Conservation (phyloP, 495 filamentous ascomycete genomes). For the Elaphomyces granulatus region DNA sequence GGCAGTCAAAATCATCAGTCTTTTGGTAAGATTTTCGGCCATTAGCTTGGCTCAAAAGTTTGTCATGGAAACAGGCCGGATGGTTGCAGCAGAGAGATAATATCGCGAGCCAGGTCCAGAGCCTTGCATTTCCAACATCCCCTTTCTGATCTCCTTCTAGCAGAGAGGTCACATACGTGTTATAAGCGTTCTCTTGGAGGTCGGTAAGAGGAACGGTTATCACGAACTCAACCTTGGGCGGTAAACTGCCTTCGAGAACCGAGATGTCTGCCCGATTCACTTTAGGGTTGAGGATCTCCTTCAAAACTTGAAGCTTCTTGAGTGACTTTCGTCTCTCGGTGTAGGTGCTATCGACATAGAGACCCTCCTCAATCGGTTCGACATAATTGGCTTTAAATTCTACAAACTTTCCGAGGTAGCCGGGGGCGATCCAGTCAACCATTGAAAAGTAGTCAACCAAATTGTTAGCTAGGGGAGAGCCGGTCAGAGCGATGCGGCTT, state of each 20-base stretch:
- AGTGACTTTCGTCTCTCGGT: constrained; percentile 41
- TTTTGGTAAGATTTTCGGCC: constrained; percentile 16
- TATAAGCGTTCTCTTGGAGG: constrained; percentile 51
- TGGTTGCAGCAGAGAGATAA: constrained; percentile 63
- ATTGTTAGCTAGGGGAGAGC: constrained; percentile 73
- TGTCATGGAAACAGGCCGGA: constrained; percentile 47
- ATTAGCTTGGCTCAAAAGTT: constrained; percentile 24
- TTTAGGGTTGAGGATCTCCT: constrained; percentile 59
- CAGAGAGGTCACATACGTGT: constrained; percentile 36
- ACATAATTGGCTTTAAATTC: constrained; percentile 58
- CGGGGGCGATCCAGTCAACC: constrained; percentile 78
- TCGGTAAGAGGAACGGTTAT: constrained; percentile 54
- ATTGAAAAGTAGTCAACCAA: constrained; percentile 70
- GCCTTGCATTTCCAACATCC: constrained; percentile 11
- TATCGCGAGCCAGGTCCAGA: constrained; percentile 39
- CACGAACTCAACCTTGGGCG: constrained; percentile 67
- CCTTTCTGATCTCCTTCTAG: constrained; percentile 7
- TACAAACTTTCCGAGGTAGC: constrained; percentile 48
- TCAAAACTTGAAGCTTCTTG: constrained; percentile 55
- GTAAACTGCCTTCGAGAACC: constrained; percentile 48
- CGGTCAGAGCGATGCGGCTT: constrained; percentile 74
- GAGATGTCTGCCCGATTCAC: constrained; percentile 59
- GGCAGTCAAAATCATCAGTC: constrained; percentile 15
- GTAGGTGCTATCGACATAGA: constrained; percentile 45
- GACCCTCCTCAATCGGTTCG: constrained; percentile 57